These are phyloP conservation scores for Aureobasidium pullulans DNA, from an alignment of 2,329 filamentous ascomycete species.

Conservation along the genomic window DNA sequence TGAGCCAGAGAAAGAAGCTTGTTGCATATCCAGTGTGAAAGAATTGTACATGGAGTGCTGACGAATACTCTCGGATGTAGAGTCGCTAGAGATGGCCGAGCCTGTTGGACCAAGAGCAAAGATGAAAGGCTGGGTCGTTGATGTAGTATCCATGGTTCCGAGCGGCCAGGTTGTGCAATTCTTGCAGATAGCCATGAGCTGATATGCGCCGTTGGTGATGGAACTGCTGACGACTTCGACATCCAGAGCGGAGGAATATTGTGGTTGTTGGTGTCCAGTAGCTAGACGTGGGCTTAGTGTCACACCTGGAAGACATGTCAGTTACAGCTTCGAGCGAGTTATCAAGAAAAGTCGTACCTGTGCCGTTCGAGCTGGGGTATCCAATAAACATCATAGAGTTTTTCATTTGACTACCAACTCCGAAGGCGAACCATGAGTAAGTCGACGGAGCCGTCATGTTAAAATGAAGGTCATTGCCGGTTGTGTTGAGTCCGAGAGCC, in stretches of 20 bases:
- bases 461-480: constrained; percentile 21
- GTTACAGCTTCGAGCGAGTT: background rate
- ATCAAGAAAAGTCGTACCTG: constrained; percentile 26
- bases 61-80: constrained; percentile 27
- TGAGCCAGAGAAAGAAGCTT: constrained; percentile 23
- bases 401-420: constrained; percentile 37
- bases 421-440: constrained; percentile 39
- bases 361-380: constrained; percentile 28
- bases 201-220: constrained; percentile 20
- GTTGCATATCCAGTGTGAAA: constrained; percentile 35
- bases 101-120: constrained; percentile 34
- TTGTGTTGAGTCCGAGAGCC: background rate
- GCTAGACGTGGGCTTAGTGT: constrained; percentile 32
- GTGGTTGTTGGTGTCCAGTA: constrained; percentile 30
- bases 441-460: constrained; percentile 27
- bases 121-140: constrained; percentile 31
- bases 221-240: constrained; percentile 25
- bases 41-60: constrained; percentile 32
- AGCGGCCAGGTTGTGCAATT: constrained; percentile 31
- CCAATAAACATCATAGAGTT: constrained; percentile 39
- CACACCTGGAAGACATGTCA: constrained; percentile 21
- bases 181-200: constrained; percentile 31
- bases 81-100: constrained; percentile 23
- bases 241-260: constrained; percentile 22
- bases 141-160: constrained; percentile 29